Conservation (phyloP, 23 red algal genomes). For the Rhodosorus marinus region DNA sequence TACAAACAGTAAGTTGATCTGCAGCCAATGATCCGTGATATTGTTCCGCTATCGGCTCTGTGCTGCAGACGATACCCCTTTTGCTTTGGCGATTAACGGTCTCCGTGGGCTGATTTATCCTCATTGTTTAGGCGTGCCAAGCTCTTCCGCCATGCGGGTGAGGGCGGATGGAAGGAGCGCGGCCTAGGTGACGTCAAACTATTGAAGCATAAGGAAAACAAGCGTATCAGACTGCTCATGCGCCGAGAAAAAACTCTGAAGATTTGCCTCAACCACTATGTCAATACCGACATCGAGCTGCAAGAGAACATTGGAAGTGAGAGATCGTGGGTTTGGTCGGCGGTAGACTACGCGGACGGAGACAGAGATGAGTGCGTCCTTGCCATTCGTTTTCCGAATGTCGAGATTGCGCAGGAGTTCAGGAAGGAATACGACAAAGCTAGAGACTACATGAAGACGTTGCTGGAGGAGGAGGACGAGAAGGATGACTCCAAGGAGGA, state of each 20-base stretch:
- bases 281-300: conserved; percentile 52
- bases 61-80: not conserved
- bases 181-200: conserved; percentile 80
- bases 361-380: conserved; percentile 62
- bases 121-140: conserved; percentile 47
- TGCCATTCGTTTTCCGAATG: conserved; percentile 82
- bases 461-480: conserved; percentile 3
- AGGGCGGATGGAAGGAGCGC: conserved; percentile 79
- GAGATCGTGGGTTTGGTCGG: conserved; percentile 91
- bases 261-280: conserved; percentile 88
- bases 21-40: not conserved
- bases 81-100: not conserved
- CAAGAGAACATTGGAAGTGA: conserved; percentile 91
- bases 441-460: not conserved
- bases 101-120: not conserved
- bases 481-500: conserved; percentile 31
- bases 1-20: conserved; percentile 8
- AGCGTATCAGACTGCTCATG: conserved; percentile 87
- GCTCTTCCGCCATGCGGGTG: conserved; percentile 80
- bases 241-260: conserved; percentile 95
- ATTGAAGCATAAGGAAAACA: conserved; percentile 49
- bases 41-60: not conserved
- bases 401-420: conserved; percentile 53
- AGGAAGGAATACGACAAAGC: conserved; percentile 6
- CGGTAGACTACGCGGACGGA: conserved; percentile 92